Evolutionary conservation across 805 yeast genomes (phyloP).

Genomic region (Wickerhamomyces subpelliculosus): DNA sequence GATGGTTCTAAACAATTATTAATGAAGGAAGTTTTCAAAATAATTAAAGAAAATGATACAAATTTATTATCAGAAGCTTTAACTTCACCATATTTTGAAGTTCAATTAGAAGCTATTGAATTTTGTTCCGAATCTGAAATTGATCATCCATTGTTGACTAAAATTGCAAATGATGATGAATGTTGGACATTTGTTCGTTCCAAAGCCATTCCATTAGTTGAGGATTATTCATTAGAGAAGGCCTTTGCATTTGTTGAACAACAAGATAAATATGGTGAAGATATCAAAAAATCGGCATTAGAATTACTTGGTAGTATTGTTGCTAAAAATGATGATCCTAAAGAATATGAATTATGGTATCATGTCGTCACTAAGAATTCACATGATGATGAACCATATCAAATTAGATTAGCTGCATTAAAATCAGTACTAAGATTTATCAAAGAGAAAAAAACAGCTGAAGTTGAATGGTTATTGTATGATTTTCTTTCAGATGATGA

Average conservation of each 20-base stretch:
- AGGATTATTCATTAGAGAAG: slow-evolving; percentile 18
- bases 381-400: slow-evolving; percentile 37
- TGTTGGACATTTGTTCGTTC: slow-evolving; percentile 42
- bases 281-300: slow-evolving; percentile 39
- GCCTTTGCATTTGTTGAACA: slow-evolving; percentile 24
- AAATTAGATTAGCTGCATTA: slow-evolving; percentile 39
- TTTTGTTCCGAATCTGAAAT: slow-evolving; percentile 17
- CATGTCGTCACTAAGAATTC: slow-evolving; percentile 21
- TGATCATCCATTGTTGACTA: slow-evolving; percentile 5
- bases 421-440: slow-evolving; percentile 31
- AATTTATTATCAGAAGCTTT: slow-evolving; percentile 30
- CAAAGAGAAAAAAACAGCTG: slow-evolving; percentile 4
- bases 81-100: slow-evolving; percentile 35
- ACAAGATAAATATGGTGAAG: slow-evolving; percentile 33
- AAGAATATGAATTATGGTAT: slow-evolving; percentile 30
- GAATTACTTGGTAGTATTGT: slow-evolving; percentile 45
- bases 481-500: slow-evolving; percentile 60
- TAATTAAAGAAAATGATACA: slow-evolving; percentile 21
- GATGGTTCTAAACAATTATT: slow-evolving; percentile 49
- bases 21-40: slow-evolving; percentile 24
- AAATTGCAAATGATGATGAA: slow-evolving; percentile 18
- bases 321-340: slow-evolving; percentile 9
- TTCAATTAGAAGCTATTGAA: slow-evolving; percentile 34
- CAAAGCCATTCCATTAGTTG: slow-evolving; percentile 21
- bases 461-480: slow-evolving; percentile 25